Conservation (phyloP, 2,329 filamentous ascomycete species). For the Fusarium lateritium region DNA sequence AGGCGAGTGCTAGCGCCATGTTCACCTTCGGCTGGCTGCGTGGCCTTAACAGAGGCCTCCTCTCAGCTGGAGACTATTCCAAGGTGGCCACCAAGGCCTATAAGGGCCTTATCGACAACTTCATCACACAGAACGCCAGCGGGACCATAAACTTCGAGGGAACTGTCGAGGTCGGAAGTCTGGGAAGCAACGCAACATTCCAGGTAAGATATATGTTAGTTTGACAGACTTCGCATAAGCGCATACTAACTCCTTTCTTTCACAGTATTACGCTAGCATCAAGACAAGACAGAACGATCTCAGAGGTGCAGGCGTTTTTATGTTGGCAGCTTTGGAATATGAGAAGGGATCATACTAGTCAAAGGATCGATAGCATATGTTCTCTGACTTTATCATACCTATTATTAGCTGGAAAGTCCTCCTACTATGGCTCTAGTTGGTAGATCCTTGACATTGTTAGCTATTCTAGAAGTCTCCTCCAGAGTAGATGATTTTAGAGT, state of each 20-base stretch:
- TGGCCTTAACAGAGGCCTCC: constrained; percentile 51
- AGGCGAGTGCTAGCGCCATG: constrained; percentile 71
- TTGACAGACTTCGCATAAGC: not conserved
- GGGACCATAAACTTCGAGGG: constrained; percentile 65
- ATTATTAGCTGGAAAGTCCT: too few relatives aligned
- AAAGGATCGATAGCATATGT: not conserved
- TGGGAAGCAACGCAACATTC: constrained; percentile 65
- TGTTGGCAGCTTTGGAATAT: constrained; percentile 46
- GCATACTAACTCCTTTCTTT: not conserved
- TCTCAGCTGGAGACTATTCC: constrained; percentile 36
- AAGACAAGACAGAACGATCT: constrained; percentile 45
- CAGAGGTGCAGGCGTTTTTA: constrained; percentile 45
- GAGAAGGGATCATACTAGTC: constrained; percentile 25
- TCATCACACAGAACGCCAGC: constrained; percentile 61
- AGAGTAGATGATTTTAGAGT: too few relatives aligned
- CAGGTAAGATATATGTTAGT: constrained; percentile 55
- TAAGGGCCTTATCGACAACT: constrained; percentile 57
- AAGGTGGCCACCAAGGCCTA: constrained; percentile 42
- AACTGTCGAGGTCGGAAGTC: constrained; percentile 66
- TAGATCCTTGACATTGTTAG: too few relatives aligned
- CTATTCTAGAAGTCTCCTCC: too few relatives aligned
- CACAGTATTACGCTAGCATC: constrained; percentile 50
- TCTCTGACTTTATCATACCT: too few relatives aligned
- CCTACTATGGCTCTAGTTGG: too few relatives aligned
- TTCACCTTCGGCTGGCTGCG: constrained; percentile 67